A percentile compares a stretch with the other conserved stretches of the same genome.
Conservation (phyloP, 1,139 yeast species). For the Geotrichum fermentans region DNA sequence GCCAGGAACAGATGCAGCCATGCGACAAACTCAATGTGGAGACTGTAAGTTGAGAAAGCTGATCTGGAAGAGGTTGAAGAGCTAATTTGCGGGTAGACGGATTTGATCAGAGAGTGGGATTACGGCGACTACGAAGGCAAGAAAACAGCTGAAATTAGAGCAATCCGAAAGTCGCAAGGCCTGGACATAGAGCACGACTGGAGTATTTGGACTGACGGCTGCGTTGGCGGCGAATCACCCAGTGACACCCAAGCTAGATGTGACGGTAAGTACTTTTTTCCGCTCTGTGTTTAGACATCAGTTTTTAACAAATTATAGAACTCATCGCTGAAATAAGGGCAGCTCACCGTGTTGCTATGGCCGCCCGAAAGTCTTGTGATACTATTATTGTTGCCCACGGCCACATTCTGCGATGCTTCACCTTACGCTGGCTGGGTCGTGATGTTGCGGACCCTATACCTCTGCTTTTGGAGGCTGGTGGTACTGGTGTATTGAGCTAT, state of each 20-base stretch:
- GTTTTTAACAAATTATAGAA: slow-evolving; percentile 1
- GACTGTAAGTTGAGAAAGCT: slow-evolving; percentile 8
- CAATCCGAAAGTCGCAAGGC: slow-evolving; percentile 57
- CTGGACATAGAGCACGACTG: slow-evolving; percentile 49
- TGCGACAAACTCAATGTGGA: slow-evolving; percentile 1
- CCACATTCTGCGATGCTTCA: slow-evolving; percentile 82
- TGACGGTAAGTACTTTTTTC: slow-evolving; percentile 41
- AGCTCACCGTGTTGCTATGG: slow-evolving; percentile 59
- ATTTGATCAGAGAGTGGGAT: slow-evolving; percentile 85
- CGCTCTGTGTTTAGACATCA: not conserved
- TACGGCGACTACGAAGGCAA: slow-evolving; percentile 94
- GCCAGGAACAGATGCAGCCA: slow-evolving; percentile 6
- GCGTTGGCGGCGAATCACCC: slow-evolving; percentile 80
- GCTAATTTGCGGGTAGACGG: slow-evolving; percentile 43
- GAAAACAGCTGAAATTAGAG: slow-evolving; percentile 59
- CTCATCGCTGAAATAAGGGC: slow-evolving; percentile 58
- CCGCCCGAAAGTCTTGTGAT: slow-evolving; percentile 55
- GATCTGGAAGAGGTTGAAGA: not conserved
- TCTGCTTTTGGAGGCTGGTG: slow-evolving; percentile 88
- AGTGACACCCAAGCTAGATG: slow-evolving; percentile 62
- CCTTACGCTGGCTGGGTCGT: slow-evolving; percentile 75
- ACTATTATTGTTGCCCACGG: slow-evolving; percentile 87
- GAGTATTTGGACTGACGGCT: slow-evolving; percentile 89
- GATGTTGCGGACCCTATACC: slow-evolving; percentile 60
- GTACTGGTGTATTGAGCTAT: slow-evolving; percentile 86